Conservation (phyloP, 2,329 filamentous ascomycete species). For the Metarhizium humberi region DNA sequence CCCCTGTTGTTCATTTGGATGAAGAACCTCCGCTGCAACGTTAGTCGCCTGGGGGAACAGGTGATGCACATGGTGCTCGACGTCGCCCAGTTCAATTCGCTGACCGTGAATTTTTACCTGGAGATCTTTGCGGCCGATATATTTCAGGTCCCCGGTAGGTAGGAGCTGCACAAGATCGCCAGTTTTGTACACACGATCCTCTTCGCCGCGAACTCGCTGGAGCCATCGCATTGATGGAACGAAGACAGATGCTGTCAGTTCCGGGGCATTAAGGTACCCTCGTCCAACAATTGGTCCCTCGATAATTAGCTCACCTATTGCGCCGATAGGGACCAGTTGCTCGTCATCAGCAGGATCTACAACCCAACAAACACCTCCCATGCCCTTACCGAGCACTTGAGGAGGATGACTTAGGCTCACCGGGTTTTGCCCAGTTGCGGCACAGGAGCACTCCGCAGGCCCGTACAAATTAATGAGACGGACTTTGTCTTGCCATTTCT, state of each 20-base stretch:
- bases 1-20: too few species aligned
- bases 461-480: background rate
- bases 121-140: constrained; percentile 16
- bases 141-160: constrained; percentile 14
- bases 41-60: too few species aligned
- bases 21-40: too few species aligned
- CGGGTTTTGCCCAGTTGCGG: constrained; percentile 20
- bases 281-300: constrained; percentile 36
- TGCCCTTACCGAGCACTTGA: constrained; percentile 11
- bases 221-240: constrained; percentile 4
- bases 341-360: constrained; percentile 11
- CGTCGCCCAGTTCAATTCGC: constrained; percentile 21
- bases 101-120: constrained; percentile 26
- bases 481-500: background rate
- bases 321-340: constrained; percentile 15
- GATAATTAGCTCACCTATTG: constrained; percentile 23
- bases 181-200: background rate
- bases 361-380: constrained; percentile 13
- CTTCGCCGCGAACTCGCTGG: too few species aligned
- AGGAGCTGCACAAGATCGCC: constrained; percentile 11
- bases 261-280: constrained; percentile 34
- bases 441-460: constrained; percentile 22
- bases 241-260: constrained; percentile 19
- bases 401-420: constrained; percentile 25
- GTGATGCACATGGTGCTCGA: constrained; percentile 13